Percentiles rank a stretch among this genome's conserved stretches.
Conservation (phyloP, 2,329 filamentous ascomycete species). For the Fusarium sp. region DNA sequence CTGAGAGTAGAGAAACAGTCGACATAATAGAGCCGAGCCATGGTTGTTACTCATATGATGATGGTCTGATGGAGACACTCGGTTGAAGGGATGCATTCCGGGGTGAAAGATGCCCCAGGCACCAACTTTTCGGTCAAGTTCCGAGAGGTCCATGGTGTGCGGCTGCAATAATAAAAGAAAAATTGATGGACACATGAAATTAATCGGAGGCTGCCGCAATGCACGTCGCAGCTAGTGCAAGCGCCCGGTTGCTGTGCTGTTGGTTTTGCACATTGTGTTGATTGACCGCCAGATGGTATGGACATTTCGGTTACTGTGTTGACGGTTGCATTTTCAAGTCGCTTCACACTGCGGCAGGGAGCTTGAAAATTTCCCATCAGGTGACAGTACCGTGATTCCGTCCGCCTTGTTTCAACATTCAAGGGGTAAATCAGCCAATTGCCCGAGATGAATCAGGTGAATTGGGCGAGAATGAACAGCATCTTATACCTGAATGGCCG, state of each 20-base stretch:
- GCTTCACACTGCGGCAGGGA: constrained; percentile 8
- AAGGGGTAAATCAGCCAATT: background rate
- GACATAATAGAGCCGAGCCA: constrained; percentile 28
- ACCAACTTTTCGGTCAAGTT: constrained; percentile 31
- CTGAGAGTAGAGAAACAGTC: constrained; percentile 12
- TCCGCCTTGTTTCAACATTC: background rate
- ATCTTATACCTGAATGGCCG: background rate
- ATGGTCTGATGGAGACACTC: constrained; percentile 20
- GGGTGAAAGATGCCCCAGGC: constrained; percentile 22
- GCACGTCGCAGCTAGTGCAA: constrained; percentile 7
- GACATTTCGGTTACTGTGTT: constrained; percentile 4
- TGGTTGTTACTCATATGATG: constrained; percentile 35
- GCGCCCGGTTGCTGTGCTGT: background rate
- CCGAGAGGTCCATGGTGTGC: constrained; percentile 21
- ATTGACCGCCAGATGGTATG: background rate
- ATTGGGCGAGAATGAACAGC: background rate
- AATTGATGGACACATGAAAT: background rate
- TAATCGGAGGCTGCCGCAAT: constrained; percentile 10
- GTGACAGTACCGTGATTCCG: constrained; percentile 13
- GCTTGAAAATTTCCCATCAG: constrained; percentile 8
- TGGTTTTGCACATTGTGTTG: constrained; percentile 1
- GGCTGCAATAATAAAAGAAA: background rate
- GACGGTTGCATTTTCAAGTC: background rate
- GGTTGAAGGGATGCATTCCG: constrained; percentile 28
- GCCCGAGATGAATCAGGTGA: background rate